phyloP scores from a whole-genome alignment of 2,329 filamentous ascomycete species.

The Endothia cerciana region DNA sequence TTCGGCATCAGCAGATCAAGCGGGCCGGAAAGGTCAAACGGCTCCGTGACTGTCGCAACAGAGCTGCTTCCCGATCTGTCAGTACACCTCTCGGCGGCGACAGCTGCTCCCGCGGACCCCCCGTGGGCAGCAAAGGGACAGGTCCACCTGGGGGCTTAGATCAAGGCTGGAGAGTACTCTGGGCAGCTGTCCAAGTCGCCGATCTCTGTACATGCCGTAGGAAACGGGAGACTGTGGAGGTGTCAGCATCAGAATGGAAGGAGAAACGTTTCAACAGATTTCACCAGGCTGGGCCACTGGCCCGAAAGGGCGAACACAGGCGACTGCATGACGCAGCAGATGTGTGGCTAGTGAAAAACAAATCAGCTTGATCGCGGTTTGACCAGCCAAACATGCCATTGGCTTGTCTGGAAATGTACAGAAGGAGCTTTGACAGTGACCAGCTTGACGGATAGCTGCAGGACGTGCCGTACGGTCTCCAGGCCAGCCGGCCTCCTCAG shows the following conservation, averaged over 20 bases:
- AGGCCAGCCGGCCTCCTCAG: slow-evolving; percentile 42
- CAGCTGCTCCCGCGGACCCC: slow-evolving; percentile 15
- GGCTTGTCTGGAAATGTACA: slow-evolving; percentile 44
- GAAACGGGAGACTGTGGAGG: slow-evolving; percentile 16
- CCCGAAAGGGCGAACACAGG: slow-evolving; percentile 46
- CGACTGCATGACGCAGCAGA: slow-evolving; percentile 45
- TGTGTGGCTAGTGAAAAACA: slow-evolving; percentile 39
- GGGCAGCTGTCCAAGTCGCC: slow-evolving; percentile 14
- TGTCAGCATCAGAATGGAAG: slow-evolving; percentile 38
- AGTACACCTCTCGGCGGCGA: slow-evolving; percentile 14
- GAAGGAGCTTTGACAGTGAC: slow-evolving; percentile 45
- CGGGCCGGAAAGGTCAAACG: slow-evolving; percentile 33
- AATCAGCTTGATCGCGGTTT: slow-evolving; percentile 48
- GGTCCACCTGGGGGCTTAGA: slow-evolving; percentile 11
- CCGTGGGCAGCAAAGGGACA: slow-evolving; percentile 16
- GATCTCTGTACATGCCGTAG: slow-evolving; percentile 3
- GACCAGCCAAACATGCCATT: slow-evolving; percentile 45
- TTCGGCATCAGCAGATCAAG: slow-evolving; percentile 29
- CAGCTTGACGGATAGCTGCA: slow-evolving; percentile 52
- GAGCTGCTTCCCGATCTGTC: slow-evolving; percentile 21
- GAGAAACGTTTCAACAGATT: slow-evolving; percentile 45
- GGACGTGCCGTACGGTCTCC: slow-evolving; percentile 47
- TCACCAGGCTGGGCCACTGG: slow-evolving; percentile 40
- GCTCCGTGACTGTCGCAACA: slow-evolving; percentile 28
- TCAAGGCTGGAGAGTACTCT: slow-evolving; percentile 12